A percentile compares a stretch with the other conserved stretches of the same genome.
Conservation (phyloP, 768 basidiomycete species). For the Hericium alpestre region DNA sequence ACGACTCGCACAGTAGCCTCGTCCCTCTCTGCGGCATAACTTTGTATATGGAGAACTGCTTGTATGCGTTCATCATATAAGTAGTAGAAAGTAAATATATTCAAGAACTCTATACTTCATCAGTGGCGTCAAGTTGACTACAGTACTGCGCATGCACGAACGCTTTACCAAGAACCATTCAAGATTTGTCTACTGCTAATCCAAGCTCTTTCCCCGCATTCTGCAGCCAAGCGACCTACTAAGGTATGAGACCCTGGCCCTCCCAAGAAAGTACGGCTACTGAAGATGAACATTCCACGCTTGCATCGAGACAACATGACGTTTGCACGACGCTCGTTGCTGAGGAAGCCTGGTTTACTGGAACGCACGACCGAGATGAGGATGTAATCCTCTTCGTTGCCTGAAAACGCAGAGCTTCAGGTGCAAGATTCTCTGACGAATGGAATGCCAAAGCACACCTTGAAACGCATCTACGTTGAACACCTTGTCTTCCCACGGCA, state of each 20-base stretch:
- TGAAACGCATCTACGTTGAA: conserved; percentile 29
- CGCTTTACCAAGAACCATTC: not conserved
- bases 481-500: conserved; percentile 18
- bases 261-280: conserved; percentile 16
- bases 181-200: conserved; percentile 4
- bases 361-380: conserved; percentile 24
- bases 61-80: no score
- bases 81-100: no score
- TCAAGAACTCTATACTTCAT: no score
- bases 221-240: conserved; percentile 16
- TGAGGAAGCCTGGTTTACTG: conserved; percentile 22
- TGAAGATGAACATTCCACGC: conserved; percentile 22
- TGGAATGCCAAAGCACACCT: conserved; percentile 13
- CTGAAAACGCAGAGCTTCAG: conserved; percentile 7
- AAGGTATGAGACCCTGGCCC: conserved; percentile 12
- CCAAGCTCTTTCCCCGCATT: conserved; percentile 13
- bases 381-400: conserved; percentile 25
- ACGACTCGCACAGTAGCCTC: no score
- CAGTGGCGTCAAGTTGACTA: no score
- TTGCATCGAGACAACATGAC: conserved; percentile 28
- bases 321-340: conserved; percentile 20
- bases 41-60: no score
- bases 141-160: no score
- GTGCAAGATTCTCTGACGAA: not conserved
- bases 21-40: no score